Evolutionary conservation across 768 basidiomycete genomes (phyloP), one percentile per base, ranked within the genome.

Genomic region (Wakefieldia striispora): DNA sequence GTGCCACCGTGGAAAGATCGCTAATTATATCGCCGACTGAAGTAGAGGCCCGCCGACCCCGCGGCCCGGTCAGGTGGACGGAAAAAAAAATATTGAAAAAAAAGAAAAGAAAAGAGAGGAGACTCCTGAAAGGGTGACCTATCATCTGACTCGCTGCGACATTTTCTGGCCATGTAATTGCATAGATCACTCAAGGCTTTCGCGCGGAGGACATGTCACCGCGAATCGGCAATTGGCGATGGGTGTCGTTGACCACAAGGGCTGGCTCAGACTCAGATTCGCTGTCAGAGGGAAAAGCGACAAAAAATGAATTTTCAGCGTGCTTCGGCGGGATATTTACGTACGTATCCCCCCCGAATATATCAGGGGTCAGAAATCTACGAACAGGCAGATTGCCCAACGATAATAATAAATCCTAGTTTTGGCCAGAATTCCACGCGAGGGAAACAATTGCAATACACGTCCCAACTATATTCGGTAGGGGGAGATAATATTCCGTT

Each of bases 381-480:
- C 70, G 62, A 74, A 75, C 72, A 72, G 70, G 60, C 70, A 73
- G 74, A 76, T 76, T 72, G 74, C 66, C 60, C 65, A 58, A 69
- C 66, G 72, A 79, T 78, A 77, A 78, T 80, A 78, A 82, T 76
- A 74, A 77, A 72, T 71, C 69, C 72, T 74, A 64, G 68, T 71
- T 78, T 80, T 79, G 73, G 76, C 60, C 63, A 62, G 65, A 75
- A 77, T 74, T 79, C 74, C 79, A 82, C 78, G 79, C 82, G 78
- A 81, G 76, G 68, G 74, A 77, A 83, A 84, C 76, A 83, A 82
- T 67, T 69, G 62, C 61, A 65, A 65, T 81, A 81, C 76, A 77
- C 71, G 74, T 74, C 71, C 71, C 75, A 77, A 77, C 82, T 82
- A 83, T 73, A 82, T 82, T 77, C 80, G 82, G 82, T 74, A 79